These are phyloP conservation scores for Zasmidium citrigriseum DNA, from an alignment of 2,329 filamentous ascomycete genomes.

Conservation along the genomic window DNA sequence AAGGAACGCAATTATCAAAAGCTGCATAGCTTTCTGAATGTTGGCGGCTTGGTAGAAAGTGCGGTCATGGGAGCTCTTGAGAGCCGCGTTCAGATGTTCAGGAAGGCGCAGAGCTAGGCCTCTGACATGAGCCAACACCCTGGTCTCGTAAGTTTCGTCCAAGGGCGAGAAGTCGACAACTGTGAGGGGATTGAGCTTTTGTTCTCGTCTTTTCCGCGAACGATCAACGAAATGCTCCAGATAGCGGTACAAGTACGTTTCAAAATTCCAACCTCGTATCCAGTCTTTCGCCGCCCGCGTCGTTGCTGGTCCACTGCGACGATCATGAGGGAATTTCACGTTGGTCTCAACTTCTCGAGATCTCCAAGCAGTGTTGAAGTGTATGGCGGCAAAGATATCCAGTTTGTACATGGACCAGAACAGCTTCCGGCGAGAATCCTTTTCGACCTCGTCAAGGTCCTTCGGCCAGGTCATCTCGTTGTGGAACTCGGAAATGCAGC, in stretches of 20 bases:
- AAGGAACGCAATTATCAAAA: conserved; percentile 50
- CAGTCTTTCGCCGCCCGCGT: too few relatives aligned
- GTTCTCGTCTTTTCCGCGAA: too few relatives aligned
- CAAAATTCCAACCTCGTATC: conserved; percentile 61
- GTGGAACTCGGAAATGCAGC: conserved; percentile 52
- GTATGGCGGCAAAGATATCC: conserved; percentile 56
- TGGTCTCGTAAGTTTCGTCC: too few relatives aligned
- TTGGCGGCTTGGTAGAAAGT: conserved; percentile 57
- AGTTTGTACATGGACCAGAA: conserved; percentile 62
- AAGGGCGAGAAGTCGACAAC: too few relatives aligned
- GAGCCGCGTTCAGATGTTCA: too few relatives aligned
- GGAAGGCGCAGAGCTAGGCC: too few relatives aligned
- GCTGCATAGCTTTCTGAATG: conserved; percentile 50
- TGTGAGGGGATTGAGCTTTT: too few relatives aligned
- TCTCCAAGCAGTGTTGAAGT: conserved; percentile 52
- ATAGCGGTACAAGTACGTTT: conserved; percentile 57
- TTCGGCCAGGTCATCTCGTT: conserved; percentile 57
- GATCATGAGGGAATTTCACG: too few relatives aligned
- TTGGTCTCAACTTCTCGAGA: conserved; percentile 49
- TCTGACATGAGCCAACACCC: too few relatives aligned
- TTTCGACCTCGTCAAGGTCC: conserved; percentile 47
- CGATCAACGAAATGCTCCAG: conserved; percentile 52
- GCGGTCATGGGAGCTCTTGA: too few relatives aligned
- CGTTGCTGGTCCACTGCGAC: too few relatives aligned
- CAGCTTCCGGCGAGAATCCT: conserved; percentile 52